These are phyloP conservation scores for Pythium scleroteichum DNA, from an alignment of 352 stramenopile genomes.

Conservation along the genomic window DNA sequence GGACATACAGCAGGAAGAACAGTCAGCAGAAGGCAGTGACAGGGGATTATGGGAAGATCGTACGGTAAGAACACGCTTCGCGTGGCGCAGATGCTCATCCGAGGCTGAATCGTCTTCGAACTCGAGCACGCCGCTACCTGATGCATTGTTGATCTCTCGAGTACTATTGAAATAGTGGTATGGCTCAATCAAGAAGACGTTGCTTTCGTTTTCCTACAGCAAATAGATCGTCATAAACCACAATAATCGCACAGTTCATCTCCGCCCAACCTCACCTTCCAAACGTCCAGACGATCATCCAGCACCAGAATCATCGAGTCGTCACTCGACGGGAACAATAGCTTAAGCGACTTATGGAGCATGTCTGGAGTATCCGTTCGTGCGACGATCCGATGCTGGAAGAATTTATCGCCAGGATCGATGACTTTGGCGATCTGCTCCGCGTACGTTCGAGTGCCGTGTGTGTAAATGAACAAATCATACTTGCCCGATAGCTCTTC, in stretches of 20 bases:
- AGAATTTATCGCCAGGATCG: conserved; percentile 75
- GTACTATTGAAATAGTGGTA: conserved; percentile 85
- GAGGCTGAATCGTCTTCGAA: conserved; percentile 36
- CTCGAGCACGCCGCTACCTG: conserved; percentile 45
- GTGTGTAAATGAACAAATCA: conserved; percentile 96
- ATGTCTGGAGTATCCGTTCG: conserved; percentile 87
- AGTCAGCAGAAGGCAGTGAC: not conserved
- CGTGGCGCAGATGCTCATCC: conserved; percentile 61
- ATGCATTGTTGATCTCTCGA: conserved; percentile 84
- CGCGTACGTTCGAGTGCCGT: conserved; percentile 93
- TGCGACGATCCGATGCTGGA: conserved; percentile 86
- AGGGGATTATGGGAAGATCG: not conserved
- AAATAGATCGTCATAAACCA: not conserved
- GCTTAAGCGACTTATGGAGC: conserved; percentile 85
- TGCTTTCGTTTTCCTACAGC: conserved; percentile 73
- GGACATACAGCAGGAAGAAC: not conserved
- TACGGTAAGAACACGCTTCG: conserved; percentile 52
- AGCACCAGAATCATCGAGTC: conserved; percentile 89
- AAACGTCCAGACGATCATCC: conserved; percentile 85
- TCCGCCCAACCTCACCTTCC: conserved; percentile 39
- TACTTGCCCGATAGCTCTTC: conserved; percentile 78
- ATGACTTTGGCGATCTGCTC: conserved; percentile 94
- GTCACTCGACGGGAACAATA: conserved; percentile 84
- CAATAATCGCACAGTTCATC: not conserved
- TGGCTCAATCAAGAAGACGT: conserved; percentile 86